Conservation (phyloP, 163 green algal species). For the Scenedesmus sp. region DNA sequence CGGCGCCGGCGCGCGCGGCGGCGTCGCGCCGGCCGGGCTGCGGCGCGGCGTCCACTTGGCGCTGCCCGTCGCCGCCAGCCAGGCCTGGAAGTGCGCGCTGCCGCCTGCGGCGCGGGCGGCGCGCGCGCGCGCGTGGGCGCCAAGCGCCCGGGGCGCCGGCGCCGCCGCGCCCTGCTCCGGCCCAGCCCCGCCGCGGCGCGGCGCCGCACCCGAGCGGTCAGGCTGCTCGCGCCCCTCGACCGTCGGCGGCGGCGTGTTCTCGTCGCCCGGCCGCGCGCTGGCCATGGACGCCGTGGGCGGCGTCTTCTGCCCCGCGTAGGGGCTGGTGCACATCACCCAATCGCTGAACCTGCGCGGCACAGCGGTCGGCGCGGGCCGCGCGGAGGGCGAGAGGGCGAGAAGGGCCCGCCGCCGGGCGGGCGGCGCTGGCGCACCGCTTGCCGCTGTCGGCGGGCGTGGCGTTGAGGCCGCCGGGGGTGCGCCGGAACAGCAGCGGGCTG, state of each 20-base stretch:
- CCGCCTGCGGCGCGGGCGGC: neutral
- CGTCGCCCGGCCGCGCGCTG: conserved; percentile 15
- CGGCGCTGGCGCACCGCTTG: conserved; percentile 23
- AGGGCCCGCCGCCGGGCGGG: too few species aligned
- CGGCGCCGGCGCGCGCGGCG: neutral
- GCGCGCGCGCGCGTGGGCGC: too few species aligned
- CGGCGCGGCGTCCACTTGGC: conserved; percentile 21
- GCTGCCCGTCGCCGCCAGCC: conserved; percentile 31
- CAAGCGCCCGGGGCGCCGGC: too few species aligned
- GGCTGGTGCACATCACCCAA: conserved; percentile 37
- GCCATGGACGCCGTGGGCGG: conserved; percentile 33
- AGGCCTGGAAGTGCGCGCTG: conserved; percentile 34
- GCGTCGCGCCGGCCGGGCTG: conserved; percentile 8
- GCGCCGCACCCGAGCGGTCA: too few species aligned
- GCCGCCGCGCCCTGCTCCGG: too few species aligned
- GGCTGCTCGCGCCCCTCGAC: too few species aligned
- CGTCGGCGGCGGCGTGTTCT: conserved; percentile 38
- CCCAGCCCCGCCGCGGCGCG: too few species aligned
- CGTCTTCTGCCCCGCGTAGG: conserved; percentile 26
- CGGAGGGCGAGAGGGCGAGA: too few species aligned
- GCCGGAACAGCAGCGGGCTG: conserved; percentile 27
- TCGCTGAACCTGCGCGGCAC: conserved; percentile 13
- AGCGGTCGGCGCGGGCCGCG: too few species aligned
- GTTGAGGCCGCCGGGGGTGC: neutral
- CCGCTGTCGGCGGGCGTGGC: conserved; percentile 1